phyloP scores from a whole-genome alignment of 345 rosid species.

The Cardiospermum halicacabum region DNA sequence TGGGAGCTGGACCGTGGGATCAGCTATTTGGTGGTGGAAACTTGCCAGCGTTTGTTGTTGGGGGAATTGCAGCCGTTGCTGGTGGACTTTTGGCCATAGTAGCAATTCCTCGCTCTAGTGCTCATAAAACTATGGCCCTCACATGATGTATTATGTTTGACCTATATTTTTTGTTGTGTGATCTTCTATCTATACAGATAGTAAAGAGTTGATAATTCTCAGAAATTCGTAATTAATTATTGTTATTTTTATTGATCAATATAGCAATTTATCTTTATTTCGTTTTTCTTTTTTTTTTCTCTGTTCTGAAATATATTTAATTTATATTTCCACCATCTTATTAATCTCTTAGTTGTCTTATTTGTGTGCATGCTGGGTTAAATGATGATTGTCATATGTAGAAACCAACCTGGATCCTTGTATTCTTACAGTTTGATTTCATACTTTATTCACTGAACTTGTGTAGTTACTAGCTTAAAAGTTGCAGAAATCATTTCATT shows the following conservation, averaged over 20 bases:
- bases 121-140: slow-evolving; percentile 50
- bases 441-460: not conserved
- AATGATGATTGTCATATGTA: not conserved
- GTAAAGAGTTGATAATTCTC: slow-evolving; percentile 6
- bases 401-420: slow-evolving; percentile 3
- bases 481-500: not conserved
- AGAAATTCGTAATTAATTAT: slow-evolving; percentile 22
- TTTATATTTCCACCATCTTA: slow-evolving; percentile 10
- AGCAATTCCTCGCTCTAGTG: slow-evolving; percentile 72
- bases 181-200: slow-evolving; percentile 3
- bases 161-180: slow-evolving; percentile 20
- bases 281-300: too few species aligned
- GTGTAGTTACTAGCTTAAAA: not conserved
- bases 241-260: slow-evolving; percentile 20
- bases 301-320: not conserved
- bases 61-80: slow-evolving; percentile 54
- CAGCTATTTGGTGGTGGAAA: slow-evolving; percentile 82
- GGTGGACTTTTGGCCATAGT: slow-evolving; percentile 75
- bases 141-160: slow-evolving; percentile 42
- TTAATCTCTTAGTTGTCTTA: not conserved
- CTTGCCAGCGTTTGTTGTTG: slow-evolving; percentile 72
- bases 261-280: slow-evolving; percentile 1
- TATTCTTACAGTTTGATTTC: too few species aligned
- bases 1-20: slow-evolving; percentile 84
- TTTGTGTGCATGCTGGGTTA: not conserved